phyloP scores from a whole-genome alignment of 2,329 filamentous ascomycete species.

The Botrytis cinerea region DNA sequence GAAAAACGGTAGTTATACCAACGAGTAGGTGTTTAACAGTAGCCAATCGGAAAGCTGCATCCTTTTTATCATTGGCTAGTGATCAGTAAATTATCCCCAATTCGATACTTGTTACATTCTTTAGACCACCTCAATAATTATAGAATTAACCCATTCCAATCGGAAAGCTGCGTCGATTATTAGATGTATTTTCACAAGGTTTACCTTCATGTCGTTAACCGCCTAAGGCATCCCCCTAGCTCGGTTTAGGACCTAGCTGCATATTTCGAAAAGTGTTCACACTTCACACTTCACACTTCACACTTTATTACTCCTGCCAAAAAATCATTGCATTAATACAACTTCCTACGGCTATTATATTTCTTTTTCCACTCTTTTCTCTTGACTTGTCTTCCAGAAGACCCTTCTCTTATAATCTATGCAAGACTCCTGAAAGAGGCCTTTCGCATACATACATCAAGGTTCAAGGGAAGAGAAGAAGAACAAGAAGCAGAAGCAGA shows the following conservation, averaged over 20 bases:
- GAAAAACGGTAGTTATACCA: neutral
- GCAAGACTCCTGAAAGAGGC: neutral
- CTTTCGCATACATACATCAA: neutral
- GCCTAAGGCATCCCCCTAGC: neutral
- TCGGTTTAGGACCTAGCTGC: neutral
- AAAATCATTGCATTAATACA: neutral
- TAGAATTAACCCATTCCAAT: neutral
- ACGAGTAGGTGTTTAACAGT: neutral
- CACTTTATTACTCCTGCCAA: neutral
- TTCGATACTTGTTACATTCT: neutral
- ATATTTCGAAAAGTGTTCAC: constrained; percentile 9
- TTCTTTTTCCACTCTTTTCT: neutral
- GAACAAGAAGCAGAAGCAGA: neutral
- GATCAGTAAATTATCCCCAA: neutral
- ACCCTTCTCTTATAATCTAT: neutral
- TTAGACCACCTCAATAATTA: neutral
- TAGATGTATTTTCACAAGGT: neutral
- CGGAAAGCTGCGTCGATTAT: neutral
- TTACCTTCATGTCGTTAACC: neutral
- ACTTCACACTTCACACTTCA: neutral
- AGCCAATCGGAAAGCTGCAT: neutral
- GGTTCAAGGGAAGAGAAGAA: neutral
- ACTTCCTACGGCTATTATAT: neutral
- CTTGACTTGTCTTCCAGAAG: neutral
- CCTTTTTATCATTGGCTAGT: neutral